Percentiles rank a stretch among this genome's conserved stretches.
Conservation (phyloP, 2,329 filamentous ascomycete genomes). For the Penicillium sp. region DNA sequence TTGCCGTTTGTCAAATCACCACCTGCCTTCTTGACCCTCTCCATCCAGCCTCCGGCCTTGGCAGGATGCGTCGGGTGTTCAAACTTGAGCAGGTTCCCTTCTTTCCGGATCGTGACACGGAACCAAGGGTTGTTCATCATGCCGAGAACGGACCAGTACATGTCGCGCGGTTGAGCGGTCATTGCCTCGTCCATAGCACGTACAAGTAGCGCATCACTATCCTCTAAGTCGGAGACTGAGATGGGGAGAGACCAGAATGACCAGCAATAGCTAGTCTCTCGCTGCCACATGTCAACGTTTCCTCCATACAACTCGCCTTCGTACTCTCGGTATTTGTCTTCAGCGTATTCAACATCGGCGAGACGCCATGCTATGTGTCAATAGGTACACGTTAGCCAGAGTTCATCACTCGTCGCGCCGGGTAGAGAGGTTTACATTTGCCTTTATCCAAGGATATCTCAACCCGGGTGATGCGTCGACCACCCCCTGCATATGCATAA, state of each 20-base stretch:
- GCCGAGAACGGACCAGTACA: slow-evolving; percentile 93
- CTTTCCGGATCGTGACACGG: slow-evolving; percentile 73
- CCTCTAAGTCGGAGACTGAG: slow-evolving; percentile 62
- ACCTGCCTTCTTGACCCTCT: slow-evolving; percentile 79
- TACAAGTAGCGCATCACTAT: slow-evolving; percentile 74
- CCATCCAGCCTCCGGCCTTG: slow-evolving; percentile 88
- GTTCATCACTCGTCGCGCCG: background rate
- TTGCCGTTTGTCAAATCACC: slow-evolving; percentile 79
- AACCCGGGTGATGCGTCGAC: slow-evolving; percentile 78
- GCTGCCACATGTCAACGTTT: slow-evolving; percentile 76
- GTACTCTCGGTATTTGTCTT: slow-evolving; percentile 76
- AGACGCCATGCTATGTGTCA: slow-evolving; percentile 65
- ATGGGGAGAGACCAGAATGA: slow-evolving; percentile 85
- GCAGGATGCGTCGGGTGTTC: slow-evolving; percentile 88
- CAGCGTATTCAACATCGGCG: slow-evolving; percentile 77
- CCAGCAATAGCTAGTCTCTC: slow-evolving; percentile 86
- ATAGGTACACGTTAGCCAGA: slow-evolving; percentile 14
- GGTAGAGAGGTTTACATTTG: slow-evolving; percentile 50
- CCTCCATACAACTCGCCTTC: slow-evolving; percentile 72
- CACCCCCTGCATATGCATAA: slow-evolving; percentile 88
- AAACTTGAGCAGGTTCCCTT: slow-evolving; percentile 68
- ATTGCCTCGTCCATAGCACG: slow-evolving; percentile 89
- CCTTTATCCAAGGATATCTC: slow-evolving; percentile 85
- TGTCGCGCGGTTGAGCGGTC: slow-evolving; percentile 83
- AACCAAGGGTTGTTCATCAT: slow-evolving; percentile 99